Evolutionary conservation across 768 basidiomycete species (phyloP).

Genomic region (Amanita muscaria): DNA sequence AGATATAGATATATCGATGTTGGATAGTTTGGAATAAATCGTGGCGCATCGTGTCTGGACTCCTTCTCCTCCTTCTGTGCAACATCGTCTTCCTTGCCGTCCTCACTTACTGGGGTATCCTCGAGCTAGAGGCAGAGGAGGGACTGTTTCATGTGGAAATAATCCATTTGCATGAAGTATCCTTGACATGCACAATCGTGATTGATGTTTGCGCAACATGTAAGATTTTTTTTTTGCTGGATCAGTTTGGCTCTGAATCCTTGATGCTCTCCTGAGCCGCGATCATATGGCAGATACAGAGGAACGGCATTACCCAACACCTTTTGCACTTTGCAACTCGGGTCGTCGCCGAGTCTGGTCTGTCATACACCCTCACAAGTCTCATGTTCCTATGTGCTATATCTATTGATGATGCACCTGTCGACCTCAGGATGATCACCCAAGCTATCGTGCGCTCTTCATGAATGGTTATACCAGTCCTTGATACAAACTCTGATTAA

Average conservation of each 20-base stretch:
- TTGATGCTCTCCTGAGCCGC: not conserved
- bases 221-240: not conserved
- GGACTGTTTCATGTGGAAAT: not conserved
- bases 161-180: not conserved
- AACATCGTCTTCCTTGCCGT: not conserved
- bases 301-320: not conserved
- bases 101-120: not conserved
- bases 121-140: not conserved
- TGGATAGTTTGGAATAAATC: not conserved
- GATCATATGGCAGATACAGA: not conserved
- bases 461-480: no score
- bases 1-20: slow-evolving; percentile 2
- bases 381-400: not conserved
- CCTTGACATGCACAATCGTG: not conserved
- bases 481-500: not conserved
- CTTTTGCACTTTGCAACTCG: not conserved
- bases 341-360: slow-evolving; percentile 2
- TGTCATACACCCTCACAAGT: slow-evolving; percentile 5
- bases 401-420: not conserved
- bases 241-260: no score
- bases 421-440: not conserved
- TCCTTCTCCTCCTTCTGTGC: not conserved
- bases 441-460: not conserved
- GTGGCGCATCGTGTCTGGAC: not conserved
- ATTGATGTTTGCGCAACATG: slow-evolving; percentile 6